Evolutionary conservation across 108 stramenopile species (phyloP), one percentile per base, ranked within the genome.

Genomic region (Skeletonema costatum): DNA sequence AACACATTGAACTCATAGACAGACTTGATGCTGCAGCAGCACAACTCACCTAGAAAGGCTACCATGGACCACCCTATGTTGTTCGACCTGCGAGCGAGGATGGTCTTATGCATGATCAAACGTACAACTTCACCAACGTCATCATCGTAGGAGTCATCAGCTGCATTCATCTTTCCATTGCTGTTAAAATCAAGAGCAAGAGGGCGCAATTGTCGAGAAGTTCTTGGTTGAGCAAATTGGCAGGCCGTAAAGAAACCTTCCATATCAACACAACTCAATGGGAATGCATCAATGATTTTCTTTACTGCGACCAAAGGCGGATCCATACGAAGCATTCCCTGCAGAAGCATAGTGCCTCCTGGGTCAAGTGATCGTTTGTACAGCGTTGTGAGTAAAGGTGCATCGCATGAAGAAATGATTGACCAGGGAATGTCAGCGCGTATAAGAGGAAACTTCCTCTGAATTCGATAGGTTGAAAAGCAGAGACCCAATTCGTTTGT

Each of bases 11-110:
- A 48, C 46, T 4, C 25, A 48, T 48, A 48, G 13, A 14, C 13
- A 48, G n/a, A 51, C n/a, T 4, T 51, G 19, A 5, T 51, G 5
- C 19, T 19, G 9, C 1, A 21, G 25, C 53, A 56, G 53, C 76
- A 19, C 74, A 50, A 68, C 53, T 85, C 80, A 16, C 84, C 84
- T n/a, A 85, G 63, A 42, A 85, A 81, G 7, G 84, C 84, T 2
- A 85, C 75, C 84, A 85, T 85, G 59, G 80, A 74, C 84, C 84
- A 85, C 16, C 76, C 68, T 16, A 85, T 85, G 17, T 71, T 80
- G 16, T 75, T 75, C 38, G 64, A 66, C 12, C 70, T 48, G 41
- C 84, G 74, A 36, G 75, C 56, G 21, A 38, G 42, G 4, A 85
- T 85, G 16, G 84, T 85, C 41, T 71, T 32, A 17, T 72, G 69